phyloP scores from a whole-genome alignment of 305 asterid genomes.

The Withania somnifera region DNA sequence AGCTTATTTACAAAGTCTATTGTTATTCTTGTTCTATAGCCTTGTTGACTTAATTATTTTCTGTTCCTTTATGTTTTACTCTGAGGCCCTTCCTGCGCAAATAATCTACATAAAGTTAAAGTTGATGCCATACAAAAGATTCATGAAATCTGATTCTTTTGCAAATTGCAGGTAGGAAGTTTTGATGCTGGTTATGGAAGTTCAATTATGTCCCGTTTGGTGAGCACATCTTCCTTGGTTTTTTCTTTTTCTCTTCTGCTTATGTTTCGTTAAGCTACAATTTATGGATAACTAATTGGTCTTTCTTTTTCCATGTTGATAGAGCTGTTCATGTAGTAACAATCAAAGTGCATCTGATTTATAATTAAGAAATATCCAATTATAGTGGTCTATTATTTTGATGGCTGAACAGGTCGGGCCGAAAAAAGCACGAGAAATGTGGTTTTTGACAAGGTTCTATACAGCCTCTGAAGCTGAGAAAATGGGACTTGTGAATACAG shows the following conservation, averaged over 20 bases:
- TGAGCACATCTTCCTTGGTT: slow-evolving; percentile 12
- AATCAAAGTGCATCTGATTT: neutral
- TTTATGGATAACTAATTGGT: neutral
- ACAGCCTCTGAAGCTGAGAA: slow-evolving; percentile 74
- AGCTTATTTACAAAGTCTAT: neutral
- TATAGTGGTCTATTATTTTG: neutral
- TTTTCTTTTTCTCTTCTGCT: too few relatives aligned
- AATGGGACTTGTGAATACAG: slow-evolving; percentile 89
- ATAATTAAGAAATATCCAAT: neutral
- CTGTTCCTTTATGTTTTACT: neutral
- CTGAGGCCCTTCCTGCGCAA: neutral
- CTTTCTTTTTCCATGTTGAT: neutral
- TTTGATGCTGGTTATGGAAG: slow-evolving; percentile 96
- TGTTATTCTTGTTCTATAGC: neutral
- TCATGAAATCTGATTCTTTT: neutral
- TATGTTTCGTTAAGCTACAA: neutral
- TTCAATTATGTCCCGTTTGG: slow-evolving; percentile 84
- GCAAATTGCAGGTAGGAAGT: slow-evolving; percentile 70
- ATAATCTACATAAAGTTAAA: neutral
- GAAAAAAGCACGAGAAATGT: slow-evolving; percentile 85
- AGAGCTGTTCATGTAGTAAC: neutral
- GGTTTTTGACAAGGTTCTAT: slow-evolving; percentile 80
- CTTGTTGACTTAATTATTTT: neutral
- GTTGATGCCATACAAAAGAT: neutral
- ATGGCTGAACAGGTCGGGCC: slow-evolving; percentile 59